Evolutionary conservation across 352 stramenopile species (phyloP).

Genomic region (Phytophthora pistaciae): DNA sequence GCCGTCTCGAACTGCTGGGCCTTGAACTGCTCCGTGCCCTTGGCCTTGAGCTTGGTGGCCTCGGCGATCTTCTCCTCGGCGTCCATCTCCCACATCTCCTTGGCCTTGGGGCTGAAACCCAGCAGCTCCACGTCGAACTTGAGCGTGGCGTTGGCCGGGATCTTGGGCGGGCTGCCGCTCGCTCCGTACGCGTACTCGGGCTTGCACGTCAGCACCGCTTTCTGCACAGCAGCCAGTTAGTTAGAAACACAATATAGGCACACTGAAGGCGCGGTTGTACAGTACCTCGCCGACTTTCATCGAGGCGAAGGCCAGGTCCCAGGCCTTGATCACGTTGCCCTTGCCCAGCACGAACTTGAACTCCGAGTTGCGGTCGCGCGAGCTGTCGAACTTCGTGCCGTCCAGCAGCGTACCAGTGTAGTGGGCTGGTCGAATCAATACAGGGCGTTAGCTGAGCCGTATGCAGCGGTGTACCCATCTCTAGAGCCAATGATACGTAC

Average conservation of each 20-base stretch:
- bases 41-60: constrained; percentile 89
- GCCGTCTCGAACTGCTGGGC: constrained; percentile 88
- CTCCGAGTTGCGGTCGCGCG: constrained; percentile 86
- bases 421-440: constrained; percentile 70
- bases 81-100: constrained; percentile 95
- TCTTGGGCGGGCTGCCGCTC: constrained; percentile 92
- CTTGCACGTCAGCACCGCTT: constrained; percentile 93
- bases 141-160: constrained; percentile 94
- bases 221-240: constrained; percentile 39
- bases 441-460: not conserved
- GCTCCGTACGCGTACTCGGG: constrained; percentile 95
- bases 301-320: constrained; percentile 90
- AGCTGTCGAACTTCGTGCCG: constrained; percentile 96
- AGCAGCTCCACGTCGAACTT: constrained; percentile 98
- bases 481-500: constrained; percentile 32
- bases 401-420: constrained; percentile 97
- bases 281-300: constrained; percentile 95
- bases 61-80: constrained; percentile 86
- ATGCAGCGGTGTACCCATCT: not conserved
- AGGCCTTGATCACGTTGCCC: constrained; percentile 92
- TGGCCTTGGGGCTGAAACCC: constrained; percentile 94
- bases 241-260: constrained; percentile 11
- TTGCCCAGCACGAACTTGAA: constrained; percentile 92
- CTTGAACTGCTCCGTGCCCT: constrained; percentile 95
- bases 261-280: no score